Percentiles rank a stretch among this genome's conserved stretches.
Conservation (phyloP, 2,329 filamentous ascomycete species). For the Penicillium hesseltinei region DNA sequence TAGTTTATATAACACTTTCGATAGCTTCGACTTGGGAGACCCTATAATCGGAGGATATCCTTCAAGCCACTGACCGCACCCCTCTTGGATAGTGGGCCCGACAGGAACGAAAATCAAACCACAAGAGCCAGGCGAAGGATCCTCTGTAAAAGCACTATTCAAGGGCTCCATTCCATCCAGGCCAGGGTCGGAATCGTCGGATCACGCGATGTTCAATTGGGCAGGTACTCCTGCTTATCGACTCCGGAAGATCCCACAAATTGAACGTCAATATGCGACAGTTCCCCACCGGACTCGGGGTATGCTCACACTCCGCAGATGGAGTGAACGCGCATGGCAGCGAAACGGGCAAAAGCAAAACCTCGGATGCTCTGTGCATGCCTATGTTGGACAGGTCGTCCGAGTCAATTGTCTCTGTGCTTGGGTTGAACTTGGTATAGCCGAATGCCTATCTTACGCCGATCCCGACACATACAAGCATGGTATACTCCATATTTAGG, state of each 20-base stretch:
- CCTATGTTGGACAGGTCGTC: not conserved
- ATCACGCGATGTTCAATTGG: not conserved
- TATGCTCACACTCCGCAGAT: not conserved
- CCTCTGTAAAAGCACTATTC: not conserved
- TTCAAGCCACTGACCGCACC: not conserved
- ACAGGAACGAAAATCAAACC: not conserved
- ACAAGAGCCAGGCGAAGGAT: not conserved
- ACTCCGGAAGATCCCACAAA: not conserved
- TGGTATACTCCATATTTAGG: not conserved
- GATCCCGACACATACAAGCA: not conserved
- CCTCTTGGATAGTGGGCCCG: not conserved
- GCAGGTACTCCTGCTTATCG: not conserved
- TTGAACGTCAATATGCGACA: not conserved
- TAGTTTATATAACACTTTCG: constrained; percentile 3
- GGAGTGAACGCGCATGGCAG: not conserved
- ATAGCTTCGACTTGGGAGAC: not conserved
- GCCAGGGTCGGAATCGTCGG: not conserved
- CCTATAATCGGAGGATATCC: constrained; percentile 3
- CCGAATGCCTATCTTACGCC: constrained; percentile 3
- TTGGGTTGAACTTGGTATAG: not conserved
- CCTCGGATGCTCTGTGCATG: not conserved
- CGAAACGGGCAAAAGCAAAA: not conserved
- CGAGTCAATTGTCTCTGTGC: not conserved
- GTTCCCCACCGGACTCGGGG: not conserved
- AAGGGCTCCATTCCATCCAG: not conserved